Evolutionary conservation across 345 rosid genomes (phyloP), one percentile per base, ranked within the genome.

Genomic region (Dipteronia dyeriana): DNA sequence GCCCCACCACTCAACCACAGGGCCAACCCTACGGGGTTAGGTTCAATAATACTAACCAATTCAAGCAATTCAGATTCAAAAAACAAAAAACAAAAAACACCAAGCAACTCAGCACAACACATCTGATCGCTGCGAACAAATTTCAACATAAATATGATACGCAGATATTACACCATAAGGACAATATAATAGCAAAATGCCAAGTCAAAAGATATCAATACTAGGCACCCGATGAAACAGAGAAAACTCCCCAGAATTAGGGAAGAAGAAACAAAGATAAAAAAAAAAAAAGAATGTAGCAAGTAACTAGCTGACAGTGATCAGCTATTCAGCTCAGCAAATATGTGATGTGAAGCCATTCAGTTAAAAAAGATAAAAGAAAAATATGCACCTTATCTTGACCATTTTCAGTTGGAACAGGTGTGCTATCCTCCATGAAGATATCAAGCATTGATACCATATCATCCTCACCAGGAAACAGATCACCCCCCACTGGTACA

Each of bases 361-460:
- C 22, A 34, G 10, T 39, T 0, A 1, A 1, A 25, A 1, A 11
- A 14, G 9, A 9, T n/a, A 7, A 39, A 41, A 34, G 2, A 68
- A 23, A 5, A 43, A 51, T 26, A 65, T 72, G 34, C 19, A 82
- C 88, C 81, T 83, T 78, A 49, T 64, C 68, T 29, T 67, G 45
- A 49, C 16, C 68, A 66, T 77, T 70, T 53, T 19, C 82, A 70
- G 4, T 60, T 17, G 38, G 13, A 39, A 20, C 14, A 8, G 68
- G 38, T 11, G 45, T 9, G 43, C 43, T 39, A 41, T 41, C 45
- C 45, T 41, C 45, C 9, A 41, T 7, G 45, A 41, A 41, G 45
- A 39, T 2, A 68, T 9, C 88, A 77, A 88, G 29, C 88, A 82
- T 38, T 8, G 80, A 16, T 38, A 22, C 19, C 10, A 87, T 14